A percentile compares a stretch with the other conserved stretches of the same genome.
phyloP scores from a whole-genome alignment of 441 rosid species.

The Pelargonium fulgidum region DNA sequence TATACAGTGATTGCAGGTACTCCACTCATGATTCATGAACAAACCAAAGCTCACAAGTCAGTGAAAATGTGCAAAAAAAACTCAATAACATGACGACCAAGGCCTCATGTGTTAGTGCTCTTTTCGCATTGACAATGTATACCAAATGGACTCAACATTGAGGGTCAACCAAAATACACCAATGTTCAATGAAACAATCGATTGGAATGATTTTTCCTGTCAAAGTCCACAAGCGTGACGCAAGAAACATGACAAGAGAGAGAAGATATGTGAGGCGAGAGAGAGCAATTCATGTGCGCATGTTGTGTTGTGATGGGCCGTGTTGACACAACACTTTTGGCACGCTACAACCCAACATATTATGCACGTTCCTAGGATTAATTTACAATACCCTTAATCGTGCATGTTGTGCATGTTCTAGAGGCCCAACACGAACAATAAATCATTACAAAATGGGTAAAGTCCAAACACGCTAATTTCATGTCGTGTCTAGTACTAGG shows the following conservation, averaged over 20 bases:
- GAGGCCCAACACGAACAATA: too few relatives aligned
- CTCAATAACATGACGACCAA: background rate
- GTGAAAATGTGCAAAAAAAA: background rate
- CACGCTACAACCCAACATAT: too few relatives aligned
- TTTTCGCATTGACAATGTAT: background rate
- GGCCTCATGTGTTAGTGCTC: background rate
- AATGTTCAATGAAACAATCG: background rate
- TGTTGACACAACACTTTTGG: too few relatives aligned
- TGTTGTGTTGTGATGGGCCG: too few relatives aligned
- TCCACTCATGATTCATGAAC: background rate
- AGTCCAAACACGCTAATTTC: too few relatives aligned
- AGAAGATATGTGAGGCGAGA: background rate
- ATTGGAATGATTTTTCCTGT: background rate
- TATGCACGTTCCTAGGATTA: too few relatives aligned
- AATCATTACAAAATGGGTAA: too few relatives aligned
- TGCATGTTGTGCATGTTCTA: too few relatives aligned
- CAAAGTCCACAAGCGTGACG: background rate
- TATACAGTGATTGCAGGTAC: too few relatives aligned
- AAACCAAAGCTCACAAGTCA: background rate
- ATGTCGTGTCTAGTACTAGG: too few relatives aligned
- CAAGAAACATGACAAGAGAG: slow-evolving; percentile 3
- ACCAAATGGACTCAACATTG: background rate
- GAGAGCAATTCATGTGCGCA: too few relatives aligned
- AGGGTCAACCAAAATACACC: background rate
- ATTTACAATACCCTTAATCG: too few relatives aligned